A percentile compares a stretch with the other conserved stretches of the same genome.
These are phyloP conservation scores for Epithemia pelagica DNA, from an alignment of 108 stramenopile genomes.

Conservation along the genomic window DNA sequence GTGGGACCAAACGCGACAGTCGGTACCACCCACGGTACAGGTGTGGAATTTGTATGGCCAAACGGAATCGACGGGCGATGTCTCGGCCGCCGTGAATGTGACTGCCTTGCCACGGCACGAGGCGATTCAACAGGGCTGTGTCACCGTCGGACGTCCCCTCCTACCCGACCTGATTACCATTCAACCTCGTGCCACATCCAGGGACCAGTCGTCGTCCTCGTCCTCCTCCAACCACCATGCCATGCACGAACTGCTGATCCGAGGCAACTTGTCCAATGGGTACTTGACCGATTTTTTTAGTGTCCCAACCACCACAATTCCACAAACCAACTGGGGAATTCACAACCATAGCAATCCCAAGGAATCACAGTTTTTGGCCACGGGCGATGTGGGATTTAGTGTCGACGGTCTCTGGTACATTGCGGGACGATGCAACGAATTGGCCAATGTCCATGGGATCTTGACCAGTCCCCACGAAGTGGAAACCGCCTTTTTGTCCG, in stretches of 20 bases:
- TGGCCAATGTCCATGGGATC: neutral
- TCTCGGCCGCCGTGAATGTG: neutral
- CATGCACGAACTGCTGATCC: neutral
- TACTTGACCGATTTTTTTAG: neutral
- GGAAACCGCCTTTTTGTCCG: neutral
- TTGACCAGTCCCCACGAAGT: neutral
- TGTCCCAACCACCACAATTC: neutral
- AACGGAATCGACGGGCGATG: neutral
- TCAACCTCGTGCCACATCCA: neutral
- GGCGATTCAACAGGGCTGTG: neutral
- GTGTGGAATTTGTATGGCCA: neutral
- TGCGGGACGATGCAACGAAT: neutral
- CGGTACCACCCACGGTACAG: neutral
- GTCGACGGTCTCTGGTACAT: neutral
- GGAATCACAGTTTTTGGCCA: neutral
- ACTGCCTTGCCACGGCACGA: neutral
- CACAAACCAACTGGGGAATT: neutral
- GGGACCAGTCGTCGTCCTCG: no score
- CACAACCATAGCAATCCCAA: neutral
- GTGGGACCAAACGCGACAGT: neutral
- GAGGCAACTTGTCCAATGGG: neutral
- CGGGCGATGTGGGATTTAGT: neutral
- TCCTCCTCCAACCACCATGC: neutral
- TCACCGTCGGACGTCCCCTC: neutral
- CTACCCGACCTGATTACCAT: neutral